Base-by-base conservation (phyloP, 139 green algal genomes). In the Tetradesmus obliquus region DNA sequence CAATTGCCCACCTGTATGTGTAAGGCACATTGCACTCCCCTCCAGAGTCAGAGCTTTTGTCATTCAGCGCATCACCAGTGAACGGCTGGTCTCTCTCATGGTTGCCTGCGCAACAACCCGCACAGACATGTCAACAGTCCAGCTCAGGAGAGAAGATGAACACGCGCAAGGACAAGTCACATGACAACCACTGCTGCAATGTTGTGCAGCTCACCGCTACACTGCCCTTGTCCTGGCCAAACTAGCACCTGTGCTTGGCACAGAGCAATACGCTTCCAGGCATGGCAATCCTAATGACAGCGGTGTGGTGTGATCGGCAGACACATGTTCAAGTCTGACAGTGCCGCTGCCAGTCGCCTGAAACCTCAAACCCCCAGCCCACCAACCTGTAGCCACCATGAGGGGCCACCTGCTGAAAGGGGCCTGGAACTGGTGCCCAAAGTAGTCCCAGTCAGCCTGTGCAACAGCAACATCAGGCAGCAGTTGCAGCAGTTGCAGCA, bases 11-110 rank as follows among this genome's bases (percentile, higher is more conserved):
- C 62, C 84, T 79, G 84, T 89, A 89, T 15, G 84, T 89, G 66
- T 89, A 80, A 32, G 84, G 84, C 84, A 89, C 84, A 45, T 81
- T 81, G 32, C 84, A 89, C 32, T 89, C 84, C 17, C 84, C 84
- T 32, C 84, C 84, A 53, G 84, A 89, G 15, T 80, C 84, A 55
- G 5, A 5, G 45, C 32, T 62, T 13, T 22, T 81, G 55, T 81
- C 17, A 19, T 81, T 80, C 60, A 89, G 15, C 22, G 20, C 83
- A 54, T 72, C 83, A 89, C 84, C 55, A 17, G 84, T 74, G 84
- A 51, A 72, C 2, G 55, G 55, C 5, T 88, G 58, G 57, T 88
- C 84, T 3, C 58, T 53, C 84, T 89, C 84, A 82, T 89, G 84
- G 60, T 89, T 89, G 15, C 84, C 84, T 82, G 54, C 54, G 53